Evolutionary conservation across 2,329 filamentous ascomycete species (phyloP).

Genomic region (Hymenoscyphus linearis): DNA sequence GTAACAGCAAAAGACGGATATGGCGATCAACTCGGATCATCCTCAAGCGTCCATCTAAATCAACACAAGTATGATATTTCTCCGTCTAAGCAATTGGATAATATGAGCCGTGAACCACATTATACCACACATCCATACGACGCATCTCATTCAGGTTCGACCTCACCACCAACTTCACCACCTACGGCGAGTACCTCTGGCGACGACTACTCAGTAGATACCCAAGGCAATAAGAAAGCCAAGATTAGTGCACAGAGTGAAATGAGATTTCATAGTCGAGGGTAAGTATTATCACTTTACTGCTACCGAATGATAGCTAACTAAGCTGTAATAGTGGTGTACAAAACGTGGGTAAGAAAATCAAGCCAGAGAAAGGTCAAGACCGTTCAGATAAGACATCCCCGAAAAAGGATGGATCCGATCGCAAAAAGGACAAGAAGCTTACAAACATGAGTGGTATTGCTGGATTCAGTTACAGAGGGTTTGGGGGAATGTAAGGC

Average conservation of each 20-base stretch:
- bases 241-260: slow-evolving; percentile 44
- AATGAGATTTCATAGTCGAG: slow-evolving; percentile 48
- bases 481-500: slow-evolving; percentile 11
- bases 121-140: slow-evolving; percentile 4
- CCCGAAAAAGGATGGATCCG: slow-evolving; percentile 19
- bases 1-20: neutral
- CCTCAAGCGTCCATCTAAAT: neutral
- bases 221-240: slow-evolving; percentile 40
- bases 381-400: slow-evolving; percentile 15
- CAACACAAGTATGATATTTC: neutral
- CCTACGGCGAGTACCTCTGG: slow-evolving; percentile 7
- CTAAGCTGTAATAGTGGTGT: slow-evolving; percentile 34
- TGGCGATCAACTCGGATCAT: neutral
- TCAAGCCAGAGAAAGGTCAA: slow-evolving; percentile 12
- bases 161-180: neutral
- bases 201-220: slow-evolving; percentile 15
- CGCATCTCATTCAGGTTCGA: neutral
- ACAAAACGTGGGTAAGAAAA: slow-evolving; percentile 44
- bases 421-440: slow-evolving; percentile 43
- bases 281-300: slow-evolving; percentile 34
- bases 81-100: neutral
- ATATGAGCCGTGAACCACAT: slow-evolving; percentile 6
- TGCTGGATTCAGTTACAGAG: slow-evolving; percentile 36
- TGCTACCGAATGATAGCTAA: slow-evolving; percentile 6
- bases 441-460: neutral